Evolutionary conservation across 2,329 filamentous ascomycete species (phyloP), one percentile per base, ranked within the genome.

Genomic region (Esteya vermicola): DNA sequence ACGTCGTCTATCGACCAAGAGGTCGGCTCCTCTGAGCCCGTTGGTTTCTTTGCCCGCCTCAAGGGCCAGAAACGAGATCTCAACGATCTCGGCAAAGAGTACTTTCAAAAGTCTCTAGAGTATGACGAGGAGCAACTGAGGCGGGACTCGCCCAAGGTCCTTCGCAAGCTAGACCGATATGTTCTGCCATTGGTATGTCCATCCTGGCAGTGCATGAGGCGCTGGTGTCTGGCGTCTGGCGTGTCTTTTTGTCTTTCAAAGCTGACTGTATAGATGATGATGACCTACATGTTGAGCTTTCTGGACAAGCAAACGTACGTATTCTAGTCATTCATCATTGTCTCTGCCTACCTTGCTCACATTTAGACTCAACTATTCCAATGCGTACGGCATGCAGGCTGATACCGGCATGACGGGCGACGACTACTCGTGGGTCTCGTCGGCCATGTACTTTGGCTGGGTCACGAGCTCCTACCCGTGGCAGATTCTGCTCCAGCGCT

Each of bases 361-460:
- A 2, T 20, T 16, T 36, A 44, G 45, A 4, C 51, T 59, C 28
- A 59, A 60, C 47, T 58, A 58, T 45, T 52, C 55, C 33, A 63
- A 62, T 38, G 59, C 61, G 8, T 65, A 64, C 43, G 57, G 59
- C 6, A 51, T 65, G 3, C 61, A 63, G 43, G 47, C 47, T 4
- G 61, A 64, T 36, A 60, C 61, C 4, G 50, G 57, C 9, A 57
- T 65, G 43, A 53, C 52, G 34, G 61, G 61, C 32, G 52, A 61
- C 39, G 52, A 61, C 41, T 64, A 65, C 46, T 60, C 60, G 12
- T 64, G 61, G 61, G 60, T 64, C 10, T 59, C 60, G 20, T 61
- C 61, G 4, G 59, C 60, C 9, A 54, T 61, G 40, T 60, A 64
- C 42, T 63, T 65, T 39, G 62, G 62, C 21, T 65, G 59, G 50